Base-by-base conservation (phyloP, 176 grass and related monocot genomes). In the Juncus effusus region DNA sequence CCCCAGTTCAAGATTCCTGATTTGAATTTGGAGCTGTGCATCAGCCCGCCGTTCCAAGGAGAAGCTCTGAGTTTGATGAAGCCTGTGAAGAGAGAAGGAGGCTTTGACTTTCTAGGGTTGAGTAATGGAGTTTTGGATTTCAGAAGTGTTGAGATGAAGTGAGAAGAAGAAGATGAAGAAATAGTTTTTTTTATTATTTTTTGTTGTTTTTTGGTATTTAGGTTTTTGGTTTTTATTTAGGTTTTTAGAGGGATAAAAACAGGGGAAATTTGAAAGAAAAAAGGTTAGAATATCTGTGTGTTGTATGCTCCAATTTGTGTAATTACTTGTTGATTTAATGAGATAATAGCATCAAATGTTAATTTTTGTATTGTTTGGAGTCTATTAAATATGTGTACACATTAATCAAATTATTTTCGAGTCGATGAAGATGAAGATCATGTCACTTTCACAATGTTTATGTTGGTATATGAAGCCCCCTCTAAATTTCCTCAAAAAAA, bases 111-210 rank as follows among this genome's bases (percentile, higher is more conserved):
- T 73, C 73, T 87, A 53, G 84, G 81, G 8, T 70, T 90, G 69
- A 45, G 73, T 52, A 73, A 65, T 55, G 81, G 76, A 74, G 77
- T 79, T 77, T 78, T 88, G 36, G 79, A 85, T 58, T 96, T 84
- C 82, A 88, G 92, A 96, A 91, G 79, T 75, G 65, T 90, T 28
- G 63, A 96, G 75, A 90, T 96, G 87, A 90, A 85, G 14, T 96
- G 66, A 79, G 50, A 10, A 4, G 19, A 45, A 38, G 2, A 38
- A 38, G 19, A 28, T 28, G 19, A 65, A 38, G 36, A 40, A 13
- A 2, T 16, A 40, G 10, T 19, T 62, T 14, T 51, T 14, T 3
- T 36, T 64, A 12, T 1, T 51, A 40, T 41, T 52, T 3, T 13
- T 4, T 13, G 52, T 36, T 49, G 3, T 45, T 53, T 82, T 78